Conservation (phyloP, 2,329 filamentous ascomycete species). For the Pseudogymnoascus sp. region DNA sequence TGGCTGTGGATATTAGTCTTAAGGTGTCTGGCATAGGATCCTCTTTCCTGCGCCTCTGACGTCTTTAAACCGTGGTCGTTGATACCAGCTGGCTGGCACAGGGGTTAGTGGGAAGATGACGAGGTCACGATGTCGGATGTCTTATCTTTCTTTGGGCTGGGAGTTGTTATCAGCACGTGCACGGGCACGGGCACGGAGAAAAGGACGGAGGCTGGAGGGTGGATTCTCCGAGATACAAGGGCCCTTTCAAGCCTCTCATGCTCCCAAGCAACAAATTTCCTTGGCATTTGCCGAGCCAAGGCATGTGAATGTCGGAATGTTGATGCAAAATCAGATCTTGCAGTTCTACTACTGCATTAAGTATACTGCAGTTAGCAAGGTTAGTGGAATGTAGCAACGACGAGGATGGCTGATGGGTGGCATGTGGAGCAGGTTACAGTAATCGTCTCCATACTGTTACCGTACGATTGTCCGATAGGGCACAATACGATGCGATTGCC, state of each 20-base stretch:
- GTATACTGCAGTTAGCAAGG: background rate
- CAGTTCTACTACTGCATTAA: background rate
- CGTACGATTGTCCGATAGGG: background rate
- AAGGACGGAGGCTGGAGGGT: background rate
- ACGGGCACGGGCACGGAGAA: background rate
- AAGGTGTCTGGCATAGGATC: background rate
- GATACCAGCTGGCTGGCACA: background rate
- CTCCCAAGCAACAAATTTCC: background rate
- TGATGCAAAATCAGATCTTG: background rate
- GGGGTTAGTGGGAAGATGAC: background rate
- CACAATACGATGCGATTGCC: background rate
- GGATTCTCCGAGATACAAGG: background rate
- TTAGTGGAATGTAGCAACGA: background rate
- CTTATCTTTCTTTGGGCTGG: background rate
- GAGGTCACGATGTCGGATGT: background rate
- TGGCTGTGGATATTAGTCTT: background rate
- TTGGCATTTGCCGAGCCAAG: conserved; percentile 1
- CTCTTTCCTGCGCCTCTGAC: background rate
- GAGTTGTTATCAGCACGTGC: background rate
- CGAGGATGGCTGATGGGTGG: background rate
- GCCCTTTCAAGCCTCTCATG: background rate
- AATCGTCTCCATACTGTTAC: background rate
- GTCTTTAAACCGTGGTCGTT: background rate
- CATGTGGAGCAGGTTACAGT: background rate
- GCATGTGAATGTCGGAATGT: background rate